Percentiles rank a stretch among this genome's conserved stretches.
phyloP scores from a whole-genome alignment of 2,329 filamentous ascomycete species.

The Nannizziopsis barbatae region DNA sequence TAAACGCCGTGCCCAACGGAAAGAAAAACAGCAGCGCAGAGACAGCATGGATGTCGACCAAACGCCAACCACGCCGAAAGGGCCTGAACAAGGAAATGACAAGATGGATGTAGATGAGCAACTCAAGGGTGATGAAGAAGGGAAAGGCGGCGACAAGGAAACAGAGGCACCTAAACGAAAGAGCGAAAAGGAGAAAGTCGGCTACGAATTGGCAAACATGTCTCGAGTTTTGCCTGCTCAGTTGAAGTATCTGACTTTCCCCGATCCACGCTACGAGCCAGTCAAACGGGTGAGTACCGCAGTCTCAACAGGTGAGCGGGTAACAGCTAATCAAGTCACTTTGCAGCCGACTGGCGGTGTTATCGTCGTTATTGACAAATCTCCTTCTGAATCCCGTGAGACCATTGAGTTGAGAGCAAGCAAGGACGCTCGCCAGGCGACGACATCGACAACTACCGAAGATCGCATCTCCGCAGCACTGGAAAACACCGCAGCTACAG shows the following conservation, averaged over 20 bases:
- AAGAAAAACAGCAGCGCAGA: constrained; percentile 75
- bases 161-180: constrained; percentile 67
- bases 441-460: constrained; percentile 32
- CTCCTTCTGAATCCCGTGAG: constrained; percentile 64
- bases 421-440: constrained; percentile 45
- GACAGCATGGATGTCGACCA: constrained; percentile 95
- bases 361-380: constrained; percentile 76
- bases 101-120: constrained; percentile 67
- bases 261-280: constrained; percentile 79
- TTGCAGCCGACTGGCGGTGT: constrained; percentile 79
- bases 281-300: constrained; percentile 64
- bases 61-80: constrained; percentile 62
- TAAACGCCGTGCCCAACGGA: constrained; percentile 85
- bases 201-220: constrained; percentile 95
- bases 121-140: constrained; percentile 54
- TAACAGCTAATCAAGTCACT: constrained; percentile 28
- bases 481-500: constrained; percentile 10
- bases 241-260: constrained; percentile 91
- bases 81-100: constrained; percentile 49
- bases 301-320: background rate
- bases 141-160: constrained; percentile 47
- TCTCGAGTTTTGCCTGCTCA: constrained; percentile 83
- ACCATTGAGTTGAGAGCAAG: constrained; percentile 87
- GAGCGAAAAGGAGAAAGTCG: constrained; percentile 88
- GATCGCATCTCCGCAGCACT: constrained; percentile 35